These are phyloP conservation scores for Claviceps spartinae DNA, from an alignment of 2,329 filamentous ascomycete species.

Conservation along the genomic window DNA sequence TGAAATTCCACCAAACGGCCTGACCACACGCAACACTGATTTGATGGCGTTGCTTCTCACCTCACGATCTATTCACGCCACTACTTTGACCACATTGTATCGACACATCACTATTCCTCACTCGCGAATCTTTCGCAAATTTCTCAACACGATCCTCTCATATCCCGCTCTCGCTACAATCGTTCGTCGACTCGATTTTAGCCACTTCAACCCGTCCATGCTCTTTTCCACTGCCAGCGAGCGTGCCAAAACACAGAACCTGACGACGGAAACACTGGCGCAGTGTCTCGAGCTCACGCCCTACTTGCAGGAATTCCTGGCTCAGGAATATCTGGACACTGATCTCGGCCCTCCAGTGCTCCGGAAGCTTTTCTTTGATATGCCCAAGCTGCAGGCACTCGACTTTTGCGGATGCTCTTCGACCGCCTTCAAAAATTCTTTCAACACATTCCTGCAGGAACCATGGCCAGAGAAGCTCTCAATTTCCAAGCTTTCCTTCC, in stretches of 20 bases:
- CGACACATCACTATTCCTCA: slow-evolving; percentile 70
- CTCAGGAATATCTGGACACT: slow-evolving; percentile 68
- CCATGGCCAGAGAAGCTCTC: slow-evolving; percentile 41
- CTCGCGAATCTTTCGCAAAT: slow-evolving; percentile 72
- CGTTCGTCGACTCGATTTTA: slow-evolving; percentile 70
- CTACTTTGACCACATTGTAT: slow-evolving; percentile 63
- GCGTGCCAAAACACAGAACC: slow-evolving; percentile 59
- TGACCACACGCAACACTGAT: slow-evolving; percentile 64
- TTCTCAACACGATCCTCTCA: slow-evolving; percentile 52
- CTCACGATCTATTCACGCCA: slow-evolving; percentile 60
- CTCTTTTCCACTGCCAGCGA: slow-evolving; percentile 63
- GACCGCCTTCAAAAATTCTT: slow-evolving; percentile 49
- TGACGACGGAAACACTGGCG: slow-evolving; percentile 60
- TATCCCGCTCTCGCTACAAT: slow-evolving; percentile 60
- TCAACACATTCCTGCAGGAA: slow-evolving; percentile 40
- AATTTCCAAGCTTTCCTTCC: slow-evolving; percentile 57
- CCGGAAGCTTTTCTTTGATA: slow-evolving; percentile 53
- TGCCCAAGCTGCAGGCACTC: slow-evolving; percentile 51
- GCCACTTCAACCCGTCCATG: slow-evolving; percentile 70
- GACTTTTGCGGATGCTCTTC: slow-evolving; percentile 71
- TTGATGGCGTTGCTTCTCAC: slow-evolving; percentile 62
- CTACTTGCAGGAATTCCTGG: slow-evolving; percentile 62
- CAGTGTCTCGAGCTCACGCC: slow-evolving; percentile 60
- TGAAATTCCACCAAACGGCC: slow-evolving; percentile 58
- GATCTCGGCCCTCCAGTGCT: slow-evolving; percentile 58